A percentile compares a stretch with the other conserved stretches of the same genome.
Conservation (phyloP, 352 stramenopile genomes). For the Pythium utonaiense region DNA sequence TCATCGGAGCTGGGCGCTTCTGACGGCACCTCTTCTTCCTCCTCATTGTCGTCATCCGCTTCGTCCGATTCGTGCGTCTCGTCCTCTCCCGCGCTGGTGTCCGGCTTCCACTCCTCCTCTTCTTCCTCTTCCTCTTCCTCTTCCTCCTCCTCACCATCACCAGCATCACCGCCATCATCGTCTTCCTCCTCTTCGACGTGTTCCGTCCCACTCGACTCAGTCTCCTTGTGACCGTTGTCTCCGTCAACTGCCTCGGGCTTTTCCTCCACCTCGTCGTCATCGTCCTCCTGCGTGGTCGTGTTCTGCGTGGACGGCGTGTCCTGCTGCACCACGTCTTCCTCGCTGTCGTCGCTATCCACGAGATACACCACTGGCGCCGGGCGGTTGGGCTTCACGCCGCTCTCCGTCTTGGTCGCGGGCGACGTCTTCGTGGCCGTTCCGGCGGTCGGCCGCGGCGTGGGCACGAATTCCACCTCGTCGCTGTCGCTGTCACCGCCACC, state of each 20-base stretch:
- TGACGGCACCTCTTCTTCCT: not conserved
- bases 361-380: not conserved
- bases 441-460: not conserved
- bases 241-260: not conserved
- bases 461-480: not conserved
- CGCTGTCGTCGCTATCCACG: slow-evolving; percentile 30
- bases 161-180: slow-evolving; percentile 19
- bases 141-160: slow-evolving; percentile 19
- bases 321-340: not conserved
- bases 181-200: slow-evolving; percentile 13
- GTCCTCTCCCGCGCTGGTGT: slow-evolving; percentile 1
- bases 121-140: slow-evolving; percentile 25
- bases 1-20: not conserved
- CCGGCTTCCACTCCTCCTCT: slow-evolving; percentile 27
- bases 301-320: not conserved
- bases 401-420: not conserved
- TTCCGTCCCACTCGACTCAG: no score
- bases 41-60: slow-evolving; percentile 25
- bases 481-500: not conserved
- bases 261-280: not conserved
- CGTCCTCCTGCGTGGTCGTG: slow-evolving; percentile 3
- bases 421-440: slow-evolving; percentile 3
- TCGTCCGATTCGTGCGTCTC: slow-evolving; percentile 26
- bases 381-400: not conserved
- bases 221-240: not conserved